Evolutionary conservation across 192 early-diverging fungal species (phyloP).

Genomic region (Podila epigama): DNA sequence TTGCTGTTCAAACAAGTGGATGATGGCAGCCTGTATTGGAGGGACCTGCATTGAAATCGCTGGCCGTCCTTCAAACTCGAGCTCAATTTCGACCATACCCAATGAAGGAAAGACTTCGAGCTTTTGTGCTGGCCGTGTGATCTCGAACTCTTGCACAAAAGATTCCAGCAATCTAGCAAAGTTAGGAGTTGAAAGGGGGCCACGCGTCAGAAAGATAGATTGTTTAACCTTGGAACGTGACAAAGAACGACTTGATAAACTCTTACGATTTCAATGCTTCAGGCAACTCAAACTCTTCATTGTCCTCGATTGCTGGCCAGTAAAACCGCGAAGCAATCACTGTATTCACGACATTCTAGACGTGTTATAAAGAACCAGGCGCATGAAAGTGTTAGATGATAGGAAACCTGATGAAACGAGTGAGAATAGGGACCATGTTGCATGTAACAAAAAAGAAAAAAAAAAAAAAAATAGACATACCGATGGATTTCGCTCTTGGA

Average conservation of each 20-base stretch:
- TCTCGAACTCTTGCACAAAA: slow-evolving; percentile 56
- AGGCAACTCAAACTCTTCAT: slow-evolving; percentile 52
- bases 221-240: background rate
- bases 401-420: background rate
- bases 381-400: background rate
- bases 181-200: background rate
- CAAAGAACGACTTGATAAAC: background rate
- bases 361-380: no score
- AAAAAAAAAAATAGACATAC: slow-evolving; percentile 12
- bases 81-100: slow-evolving; percentile 60
- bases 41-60: slow-evolving; percentile 53
- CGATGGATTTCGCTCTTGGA: slow-evolving; percentile 46
- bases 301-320: slow-evolving; percentile 60
- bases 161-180: slow-evolving; percentile 40
- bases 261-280: slow-evolving; percentile 41
- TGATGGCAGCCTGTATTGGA: slow-evolving; percentile 65
- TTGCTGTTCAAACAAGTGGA: slow-evolving; percentile 46
- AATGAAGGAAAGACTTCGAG: slow-evolving; percentile 61
- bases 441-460: background rate
- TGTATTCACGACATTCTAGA: slow-evolving; percentile 50
- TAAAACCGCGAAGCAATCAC: slow-evolving; percentile 69
- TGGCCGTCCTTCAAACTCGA: slow-evolving; percentile 61
- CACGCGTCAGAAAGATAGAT: background rate
- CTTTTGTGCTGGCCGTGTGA: slow-evolving; percentile 64
- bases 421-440: background rate